A percentile compares a stretch with the other conserved stretches of the same genome.
Conservation (phyloP, 2,329 filamentous ascomycete genomes). For the Geosmithia morbida region DNA sequence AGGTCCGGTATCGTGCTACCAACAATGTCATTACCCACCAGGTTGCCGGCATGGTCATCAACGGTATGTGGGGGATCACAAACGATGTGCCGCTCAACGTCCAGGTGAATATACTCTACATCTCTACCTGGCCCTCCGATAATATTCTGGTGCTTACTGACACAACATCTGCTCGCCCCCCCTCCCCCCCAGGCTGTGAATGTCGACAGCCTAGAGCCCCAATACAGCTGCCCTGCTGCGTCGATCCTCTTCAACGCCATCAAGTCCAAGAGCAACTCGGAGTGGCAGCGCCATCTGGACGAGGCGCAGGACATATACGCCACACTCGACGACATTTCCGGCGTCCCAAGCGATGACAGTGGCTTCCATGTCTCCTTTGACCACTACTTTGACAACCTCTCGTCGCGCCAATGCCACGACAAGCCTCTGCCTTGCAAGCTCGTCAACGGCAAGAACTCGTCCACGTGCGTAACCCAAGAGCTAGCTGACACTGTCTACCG, state of each 20-base stretch:
- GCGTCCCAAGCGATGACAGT: conserved; percentile 36
- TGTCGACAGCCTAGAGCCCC: conserved; percentile 61
- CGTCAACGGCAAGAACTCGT: conserved; percentile 25
- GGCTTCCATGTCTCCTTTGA: conserved; percentile 62
- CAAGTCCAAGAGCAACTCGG: conserved; percentile 23
- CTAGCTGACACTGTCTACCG: conserved; percentile 59
- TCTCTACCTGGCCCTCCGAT: too few species aligned
- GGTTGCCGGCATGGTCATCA: conserved; percentile 60
- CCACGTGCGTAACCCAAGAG: conserved; percentile 44
- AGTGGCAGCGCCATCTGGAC: conserved; percentile 52
- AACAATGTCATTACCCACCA: conserved; percentile 75
- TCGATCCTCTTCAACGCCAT: conserved; percentile 25
- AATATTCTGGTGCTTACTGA: not conserved
- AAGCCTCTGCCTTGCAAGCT: conserved; percentile 58
- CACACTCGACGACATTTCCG: conserved; percentile 53
- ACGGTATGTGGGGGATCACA: conserved; percentile 47
- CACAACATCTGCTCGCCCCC: not conserved
- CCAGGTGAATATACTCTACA: conserved; percentile 14
- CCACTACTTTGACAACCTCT: conserved; percentile 77
- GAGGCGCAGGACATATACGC: conserved; percentile 38
- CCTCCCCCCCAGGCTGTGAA: conserved; percentile 22
- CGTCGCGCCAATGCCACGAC: conserved; percentile 60
- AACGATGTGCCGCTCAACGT: conserved; percentile 30
- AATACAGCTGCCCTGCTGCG: conserved; percentile 49
- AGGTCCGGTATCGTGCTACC: conserved; percentile 56